Conservation (phyloP, 371 early-diverging fungal genomes). For the Rhizopus sp. region DNA sequence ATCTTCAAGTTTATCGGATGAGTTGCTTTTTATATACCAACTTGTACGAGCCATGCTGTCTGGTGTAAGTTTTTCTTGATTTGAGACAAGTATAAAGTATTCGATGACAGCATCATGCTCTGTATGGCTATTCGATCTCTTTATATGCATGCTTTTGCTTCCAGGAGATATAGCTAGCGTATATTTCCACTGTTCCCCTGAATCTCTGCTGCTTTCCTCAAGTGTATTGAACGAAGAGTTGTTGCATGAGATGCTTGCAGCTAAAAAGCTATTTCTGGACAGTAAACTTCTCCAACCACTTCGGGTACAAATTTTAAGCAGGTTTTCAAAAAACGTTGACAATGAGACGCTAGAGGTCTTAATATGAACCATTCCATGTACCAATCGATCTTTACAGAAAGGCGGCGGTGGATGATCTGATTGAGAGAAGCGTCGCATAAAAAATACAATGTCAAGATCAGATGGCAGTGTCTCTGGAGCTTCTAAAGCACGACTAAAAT, state of each 20-base stretch:
- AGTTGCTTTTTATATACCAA: constrained; percentile 12
- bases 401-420: constrained; percentile 60
- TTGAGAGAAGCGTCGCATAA: constrained; percentile 58
- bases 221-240: constrained; percentile 26
- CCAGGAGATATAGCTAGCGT: constrained; percentile 35
- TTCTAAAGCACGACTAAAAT: constrained; percentile 60
- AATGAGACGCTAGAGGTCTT: constrained; percentile 28
- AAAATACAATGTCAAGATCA: constrained; percentile 57
- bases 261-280: constrained; percentile 20
- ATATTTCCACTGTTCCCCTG: constrained; percentile 30
- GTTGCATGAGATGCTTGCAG: constrained; percentile 33
- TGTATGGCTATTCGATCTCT: background rate
- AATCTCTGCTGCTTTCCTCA: background rate
- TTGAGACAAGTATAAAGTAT: constrained; percentile 40
- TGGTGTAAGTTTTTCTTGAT: constrained; percentile 26
- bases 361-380: constrained; percentile 54
- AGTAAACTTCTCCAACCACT: constrained; percentile 56
- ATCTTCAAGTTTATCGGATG: constrained; percentile 5
- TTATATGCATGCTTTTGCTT: background rate
- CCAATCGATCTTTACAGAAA: constrained; percentile 63
- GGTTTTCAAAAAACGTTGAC: constrained; percentile 64
- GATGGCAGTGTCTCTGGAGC: constrained; percentile 22
- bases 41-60: constrained; percentile 23
- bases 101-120: constrained; percentile 22
- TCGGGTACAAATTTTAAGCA: constrained; percentile 68